phyloP scores from a whole-genome alignment of 371 early-diverging fungal species.

The Nematocida ironsii region DNA sequence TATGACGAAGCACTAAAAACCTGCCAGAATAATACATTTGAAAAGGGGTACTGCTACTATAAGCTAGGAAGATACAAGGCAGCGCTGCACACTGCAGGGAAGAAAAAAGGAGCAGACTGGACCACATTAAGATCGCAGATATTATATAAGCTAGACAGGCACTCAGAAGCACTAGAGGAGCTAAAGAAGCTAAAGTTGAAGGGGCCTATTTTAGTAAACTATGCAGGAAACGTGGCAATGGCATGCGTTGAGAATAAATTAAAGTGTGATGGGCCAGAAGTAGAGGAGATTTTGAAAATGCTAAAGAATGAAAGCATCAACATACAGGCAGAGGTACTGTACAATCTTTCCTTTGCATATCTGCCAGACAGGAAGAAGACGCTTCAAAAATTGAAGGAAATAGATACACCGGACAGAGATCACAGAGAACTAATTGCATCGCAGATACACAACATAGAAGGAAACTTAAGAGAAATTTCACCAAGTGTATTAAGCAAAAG shows the following conservation, averaged over 20 bases:
- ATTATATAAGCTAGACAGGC: constrained; percentile 29
- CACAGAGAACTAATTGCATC: constrained; percentile 8
- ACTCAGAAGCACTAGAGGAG: constrained; percentile 22
- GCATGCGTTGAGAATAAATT: not conserved
- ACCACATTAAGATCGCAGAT: constrained; percentile 36
- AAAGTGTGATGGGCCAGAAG: not conserved
- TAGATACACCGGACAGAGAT: constrained; percentile 15
- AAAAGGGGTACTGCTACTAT: constrained; percentile 52
- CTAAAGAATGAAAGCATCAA: constrained; percentile 7
- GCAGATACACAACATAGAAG: constrained; percentile 28
- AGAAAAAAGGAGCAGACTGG: constrained; percentile 31
- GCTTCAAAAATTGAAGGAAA: constrained; percentile 7
- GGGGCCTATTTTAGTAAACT: constrained; percentile 36
- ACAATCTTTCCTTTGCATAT: constrained; percentile 30
- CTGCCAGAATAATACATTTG: constrained; percentile 37
- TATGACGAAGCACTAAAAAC: constrained; percentile 20
- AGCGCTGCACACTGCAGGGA: constrained; percentile 30
- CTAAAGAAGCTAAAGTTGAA: constrained; percentile 1
- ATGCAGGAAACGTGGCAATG: constrained; percentile 34
- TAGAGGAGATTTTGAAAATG: not conserved
- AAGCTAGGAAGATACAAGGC: constrained; percentile 42
- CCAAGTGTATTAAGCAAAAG: constrained; percentile 9
- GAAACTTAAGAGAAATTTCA: not conserved
- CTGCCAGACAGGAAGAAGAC: constrained; percentile 20
- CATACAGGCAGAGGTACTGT: constrained; percentile 23